A percentile compares a stretch with the other conserved stretches of the same genome.
Evolutionary conservation across 2,329 filamentous ascomycete genomes (phyloP).

Genomic region (Aureobasidium subglaciale): DNA sequence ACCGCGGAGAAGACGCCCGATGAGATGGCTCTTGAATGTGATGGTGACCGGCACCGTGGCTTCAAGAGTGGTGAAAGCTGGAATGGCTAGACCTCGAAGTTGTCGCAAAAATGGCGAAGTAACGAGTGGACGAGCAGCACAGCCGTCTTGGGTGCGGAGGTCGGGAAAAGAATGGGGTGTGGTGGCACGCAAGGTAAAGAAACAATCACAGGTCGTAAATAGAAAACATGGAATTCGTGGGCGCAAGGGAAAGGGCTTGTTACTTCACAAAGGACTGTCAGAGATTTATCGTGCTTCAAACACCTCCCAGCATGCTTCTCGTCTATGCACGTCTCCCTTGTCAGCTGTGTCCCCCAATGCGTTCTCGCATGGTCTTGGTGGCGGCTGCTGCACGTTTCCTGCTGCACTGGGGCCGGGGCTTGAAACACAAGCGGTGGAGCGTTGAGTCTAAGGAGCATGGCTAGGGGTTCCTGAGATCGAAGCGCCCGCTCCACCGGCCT

Average conservation of each 20-base stretch:
- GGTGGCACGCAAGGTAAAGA: constrained; percentile 8
- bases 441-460: not conserved
- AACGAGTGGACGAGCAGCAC: constrained; percentile 8
- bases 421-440: constrained; percentile 2
- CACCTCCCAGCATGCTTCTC: not conserved
- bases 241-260: not conserved
- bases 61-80: not conserved
- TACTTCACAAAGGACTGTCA: not conserved
- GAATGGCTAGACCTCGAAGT: not conserved
- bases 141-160: constrained; percentile 1
- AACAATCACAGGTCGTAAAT: constrained; percentile 2
- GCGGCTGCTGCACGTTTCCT: constrained; percentile 4
- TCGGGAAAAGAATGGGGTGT: not conserved
- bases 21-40: not conserved
- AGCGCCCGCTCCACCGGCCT: not conserved
- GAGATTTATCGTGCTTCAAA: constrained; percentile 12
- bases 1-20: not conserved
- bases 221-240: not conserved
- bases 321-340: constrained; percentile 7
- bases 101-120: not conserved
- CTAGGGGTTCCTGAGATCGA: not conserved
- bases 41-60: constrained; percentile 8
- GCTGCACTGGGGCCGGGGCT: not conserved
- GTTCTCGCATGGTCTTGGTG: not conserved
- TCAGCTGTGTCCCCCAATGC: constrained; percentile 6